These are phyloP conservation scores for Linum tenue DNA, from an alignment of 345 rosid species.

Conservation along the genomic window DNA sequence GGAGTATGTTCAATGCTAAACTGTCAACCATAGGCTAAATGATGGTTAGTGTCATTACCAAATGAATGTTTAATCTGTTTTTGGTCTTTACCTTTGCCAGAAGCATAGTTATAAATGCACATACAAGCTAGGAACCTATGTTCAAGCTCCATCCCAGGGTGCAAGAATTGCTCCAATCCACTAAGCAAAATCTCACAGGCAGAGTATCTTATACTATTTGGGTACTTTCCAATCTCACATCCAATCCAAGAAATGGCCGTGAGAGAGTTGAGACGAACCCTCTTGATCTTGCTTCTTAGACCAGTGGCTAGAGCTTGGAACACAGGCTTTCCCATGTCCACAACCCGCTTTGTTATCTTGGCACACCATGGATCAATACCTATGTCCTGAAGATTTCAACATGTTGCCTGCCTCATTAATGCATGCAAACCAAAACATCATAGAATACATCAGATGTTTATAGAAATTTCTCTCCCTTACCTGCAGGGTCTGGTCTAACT, in stretches of 20 bases:
- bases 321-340: constrained; percentile 41
- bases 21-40: no score
- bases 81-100: constrained; percentile 58
- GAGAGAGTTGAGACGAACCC: constrained; percentile 52
- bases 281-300: constrained; percentile 51
- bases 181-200: constrained; percentile 63
- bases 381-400: constrained; percentile 41
- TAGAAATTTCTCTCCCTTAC: constrained; percentile 21
- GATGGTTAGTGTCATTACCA: no score
- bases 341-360: constrained; percentile 51
- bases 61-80: no score
- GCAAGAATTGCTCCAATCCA: constrained; percentile 58
- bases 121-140: constrained; percentile 74
- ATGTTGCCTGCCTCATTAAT: constrained; percentile 1
- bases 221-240: constrained; percentile 54
- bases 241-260: constrained; percentile 67
- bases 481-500: constrained; percentile 71
- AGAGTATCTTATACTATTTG: constrained; percentile 37
- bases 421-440: background rate
- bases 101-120: constrained; percentile 81
- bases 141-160: constrained; percentile 81
- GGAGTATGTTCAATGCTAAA: no score
- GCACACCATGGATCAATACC: constrained; percentile 63
- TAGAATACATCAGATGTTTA: background rate
- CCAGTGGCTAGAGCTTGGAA: constrained; percentile 50